Conservation (phyloP, 805 yeast species). For the Pichia nanzhaoensis region DNA sequence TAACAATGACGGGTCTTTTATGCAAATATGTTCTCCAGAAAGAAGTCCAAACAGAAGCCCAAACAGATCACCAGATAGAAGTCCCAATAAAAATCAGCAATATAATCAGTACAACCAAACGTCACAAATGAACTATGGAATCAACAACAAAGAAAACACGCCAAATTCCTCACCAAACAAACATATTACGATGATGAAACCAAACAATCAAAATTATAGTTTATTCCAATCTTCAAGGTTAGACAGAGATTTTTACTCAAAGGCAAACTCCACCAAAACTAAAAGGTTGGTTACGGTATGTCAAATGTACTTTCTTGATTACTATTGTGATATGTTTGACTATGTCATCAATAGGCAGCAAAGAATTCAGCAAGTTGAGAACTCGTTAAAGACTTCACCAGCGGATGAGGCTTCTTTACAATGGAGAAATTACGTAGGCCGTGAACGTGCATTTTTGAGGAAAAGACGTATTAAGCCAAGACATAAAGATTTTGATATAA, state of each 20-base stretch:
- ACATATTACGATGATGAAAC: neutral
- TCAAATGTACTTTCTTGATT: slow-evolving; percentile 88
- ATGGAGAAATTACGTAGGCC: slow-evolving; percentile 75
- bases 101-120: slow-evolving; percentile 13
- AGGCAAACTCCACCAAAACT: slow-evolving; percentile 67
- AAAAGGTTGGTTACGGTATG: slow-evolving; percentile 85
- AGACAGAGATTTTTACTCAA: slow-evolving; percentile 42
- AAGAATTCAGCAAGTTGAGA: slow-evolving; percentile 65
- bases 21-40: slow-evolving; percentile 29
- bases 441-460: slow-evolving; percentile 79
- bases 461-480: slow-evolving; percentile 87
- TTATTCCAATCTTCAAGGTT: slow-evolving; percentile 21
- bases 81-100: slow-evolving; percentile 23
- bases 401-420: slow-evolving; percentile 42
- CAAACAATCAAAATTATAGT: neutral
- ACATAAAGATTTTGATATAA: slow-evolving; percentile 91
- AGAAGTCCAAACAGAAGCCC: slow-evolving; percentile 20
- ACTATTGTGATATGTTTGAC: slow-evolving; percentile 93
- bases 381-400: slow-evolving; percentile 35
- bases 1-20: slow-evolving; percentile 19
- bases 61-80: slow-evolving; percentile 15
- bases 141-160: slow-evolving; percentile 35
- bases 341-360: slow-evolving; percentile 83
- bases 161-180: slow-evolving; percentile 27
- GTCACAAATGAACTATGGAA: slow-evolving; percentile 3